A percentile compares a stretch with the other conserved stretches of the same genome.
Conservation (phyloP, 306 rosid species). For the Ammopiptanthus mongolicus region DNA sequence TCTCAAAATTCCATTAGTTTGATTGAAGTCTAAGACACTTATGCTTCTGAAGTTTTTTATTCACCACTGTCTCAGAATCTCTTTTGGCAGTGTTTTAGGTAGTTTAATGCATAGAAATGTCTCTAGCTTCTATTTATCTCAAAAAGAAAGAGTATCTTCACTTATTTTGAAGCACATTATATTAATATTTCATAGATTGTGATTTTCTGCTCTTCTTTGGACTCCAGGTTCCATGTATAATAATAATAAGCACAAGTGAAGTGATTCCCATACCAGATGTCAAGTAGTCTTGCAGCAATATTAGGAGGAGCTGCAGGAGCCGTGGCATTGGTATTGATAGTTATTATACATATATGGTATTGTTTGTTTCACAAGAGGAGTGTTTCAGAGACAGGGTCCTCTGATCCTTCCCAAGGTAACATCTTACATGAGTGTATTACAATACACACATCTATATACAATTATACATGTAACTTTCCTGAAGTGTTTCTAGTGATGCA, state of each 20-base stretch:
- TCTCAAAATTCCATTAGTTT: not conserved
- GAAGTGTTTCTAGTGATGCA: not conserved
- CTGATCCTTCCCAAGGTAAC: slow-evolving; percentile 94
- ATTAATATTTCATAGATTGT: slow-evolving; percentile 32
- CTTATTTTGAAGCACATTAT: slow-evolving; percentile 5
- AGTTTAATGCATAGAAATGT: not conserved
- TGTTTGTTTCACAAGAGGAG: slow-evolving; percentile 47
- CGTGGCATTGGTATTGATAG: slow-evolving; percentile 81
- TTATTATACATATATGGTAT: slow-evolving; percentile 54
- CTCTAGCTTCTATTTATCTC: not conserved
- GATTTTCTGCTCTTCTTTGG: slow-evolving; percentile 27
- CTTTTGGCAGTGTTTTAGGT: not conserved
- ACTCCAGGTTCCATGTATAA: slow-evolving; percentile 55
- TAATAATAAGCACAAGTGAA: slow-evolving; percentile 49
- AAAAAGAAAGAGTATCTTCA: not conserved
- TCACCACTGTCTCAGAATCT: not conserved
- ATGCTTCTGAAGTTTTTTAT: not conserved
- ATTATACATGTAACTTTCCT: not conserved
- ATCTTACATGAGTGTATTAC: not conserved
- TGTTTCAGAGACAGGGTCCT: slow-evolving; percentile 81
- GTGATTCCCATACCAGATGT: slow-evolving; percentile 68
- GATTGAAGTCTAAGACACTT: not conserved
- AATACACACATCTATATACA: not conserved
- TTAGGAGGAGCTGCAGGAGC: slow-evolving; percentile 97
- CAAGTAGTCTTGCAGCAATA: slow-evolving; percentile 83